Evolutionary conservation across 345 rosid genomes (phyloP).

Genomic region (Excoecaria agallocha): DNA sequence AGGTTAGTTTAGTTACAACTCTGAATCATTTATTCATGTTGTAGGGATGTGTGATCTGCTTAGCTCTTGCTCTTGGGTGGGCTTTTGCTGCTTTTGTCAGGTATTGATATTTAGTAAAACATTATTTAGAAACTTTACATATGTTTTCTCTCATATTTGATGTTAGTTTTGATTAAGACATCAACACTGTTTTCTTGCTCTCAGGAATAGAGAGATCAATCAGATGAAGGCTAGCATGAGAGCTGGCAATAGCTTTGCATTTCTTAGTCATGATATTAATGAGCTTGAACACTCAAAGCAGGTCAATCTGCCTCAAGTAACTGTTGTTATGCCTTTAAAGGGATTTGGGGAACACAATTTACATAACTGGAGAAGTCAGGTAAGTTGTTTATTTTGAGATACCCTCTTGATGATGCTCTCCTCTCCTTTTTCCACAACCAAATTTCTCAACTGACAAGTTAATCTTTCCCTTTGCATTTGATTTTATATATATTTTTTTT

Average conservation of each 20-base stretch:
- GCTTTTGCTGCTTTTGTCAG: slow-evolving; percentile 83
- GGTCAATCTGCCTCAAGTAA: slow-evolving; percentile 72
- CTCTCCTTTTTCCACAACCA: neutral
- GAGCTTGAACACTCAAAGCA: slow-evolving; percentile 88
- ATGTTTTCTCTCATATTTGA: neutral
- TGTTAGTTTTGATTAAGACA: slow-evolving; percentile 13
- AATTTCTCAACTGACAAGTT: neutral
- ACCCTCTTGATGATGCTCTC: neutral
- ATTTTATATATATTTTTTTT: neutral
- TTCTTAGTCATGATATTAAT: slow-evolving; percentile 70
- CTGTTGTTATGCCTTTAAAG: slow-evolving; percentile 91
- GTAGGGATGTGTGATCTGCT: slow-evolving; percentile 84
- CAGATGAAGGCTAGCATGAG: slow-evolving; percentile 57
- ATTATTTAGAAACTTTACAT: slow-evolving; percentile 1
- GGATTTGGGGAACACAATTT: slow-evolving; percentile 96
- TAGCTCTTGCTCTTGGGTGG: slow-evolving; percentile 95
- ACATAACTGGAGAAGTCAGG: slow-evolving; percentile 98
- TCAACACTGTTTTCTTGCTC: neutral
- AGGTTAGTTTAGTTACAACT: neutral
- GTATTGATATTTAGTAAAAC: slow-evolving; percentile 35
- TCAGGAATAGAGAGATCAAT: slow-evolving; percentile 81
- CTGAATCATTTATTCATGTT: slow-evolving; percentile 13
- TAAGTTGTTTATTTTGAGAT: slow-evolving; percentile 18
- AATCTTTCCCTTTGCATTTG: neutral
- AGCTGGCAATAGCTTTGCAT: slow-evolving; percentile 84